Percentiles rank a stretch among this genome's conserved stretches.
These are phyloP conservation scores for Malus fusca DNA, from an alignment of 306 rosid genomes.

Conservation along the genomic window DNA sequence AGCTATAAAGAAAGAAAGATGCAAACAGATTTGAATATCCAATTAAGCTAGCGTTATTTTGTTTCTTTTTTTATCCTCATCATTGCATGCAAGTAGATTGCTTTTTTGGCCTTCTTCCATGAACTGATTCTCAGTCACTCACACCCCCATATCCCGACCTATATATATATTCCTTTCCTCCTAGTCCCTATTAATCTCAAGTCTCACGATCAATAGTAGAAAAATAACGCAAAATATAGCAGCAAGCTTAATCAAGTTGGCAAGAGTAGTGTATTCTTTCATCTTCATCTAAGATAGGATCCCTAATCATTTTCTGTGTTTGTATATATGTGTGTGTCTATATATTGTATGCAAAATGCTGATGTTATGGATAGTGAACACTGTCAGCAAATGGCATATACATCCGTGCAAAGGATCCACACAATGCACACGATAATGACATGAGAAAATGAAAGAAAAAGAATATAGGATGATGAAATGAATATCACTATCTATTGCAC, in stretches of 20 bases:
- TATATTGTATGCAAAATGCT: not conserved
- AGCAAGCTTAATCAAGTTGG: too few relatives aligned
- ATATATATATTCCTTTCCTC: not conserved
- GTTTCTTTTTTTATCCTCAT: not conserved
- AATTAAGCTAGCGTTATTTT: not conserved
- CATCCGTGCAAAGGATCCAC: not conserved
- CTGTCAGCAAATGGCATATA: not conserved
- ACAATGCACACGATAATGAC: not conserved
- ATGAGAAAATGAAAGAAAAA: not conserved
- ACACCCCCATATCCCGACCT: too few relatives aligned
- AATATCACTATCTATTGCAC: not conserved
- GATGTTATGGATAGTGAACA: not conserved
- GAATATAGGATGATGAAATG: not conserved
- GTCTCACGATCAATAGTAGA: not conserved
- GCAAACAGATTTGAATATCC: constrained; percentile 40
- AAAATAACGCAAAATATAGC: not conserved
- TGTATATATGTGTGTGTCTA: too few relatives aligned
- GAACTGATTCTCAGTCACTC: not conserved
- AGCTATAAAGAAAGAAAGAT: constrained; percentile 18
- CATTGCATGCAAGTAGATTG: not conserved
- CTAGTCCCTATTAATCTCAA: not conserved
- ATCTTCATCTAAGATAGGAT: too few relatives aligned
- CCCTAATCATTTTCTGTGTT: too few relatives aligned
- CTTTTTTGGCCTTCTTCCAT: not conserved
- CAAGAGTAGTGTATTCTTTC: too few relatives aligned